Percentiles rank a stretch among this genome's conserved stretches.
phyloP scores from a whole-genome alignment of 768 basidiomycete genomes.

The Mycena crocata region DNA sequence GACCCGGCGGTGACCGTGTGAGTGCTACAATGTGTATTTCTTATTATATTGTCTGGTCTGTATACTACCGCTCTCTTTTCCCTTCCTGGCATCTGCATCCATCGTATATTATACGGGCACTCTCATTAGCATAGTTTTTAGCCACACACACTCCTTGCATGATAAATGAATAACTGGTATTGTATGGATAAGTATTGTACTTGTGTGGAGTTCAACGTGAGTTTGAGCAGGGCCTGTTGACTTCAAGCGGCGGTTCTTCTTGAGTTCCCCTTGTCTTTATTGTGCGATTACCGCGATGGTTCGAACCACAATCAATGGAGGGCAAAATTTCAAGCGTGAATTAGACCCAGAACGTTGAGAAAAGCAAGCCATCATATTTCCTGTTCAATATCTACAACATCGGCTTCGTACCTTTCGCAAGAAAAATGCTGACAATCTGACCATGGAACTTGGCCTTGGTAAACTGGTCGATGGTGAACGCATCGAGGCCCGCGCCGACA shows the following conservation, averaged over 20 bases:
- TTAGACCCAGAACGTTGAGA: too few relatives aligned
- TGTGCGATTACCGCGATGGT: too few relatives aligned
- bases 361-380: too few relatives aligned
- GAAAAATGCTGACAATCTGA: conserved; percentile 58
- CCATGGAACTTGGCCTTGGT: conserved; percentile 46
- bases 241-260: too few relatives aligned
- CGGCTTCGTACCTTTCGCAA: conserved; percentile 64
- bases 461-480: conserved; percentile 53
- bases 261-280: too few relatives aligned
- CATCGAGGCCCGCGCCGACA: conserved; percentile 62
- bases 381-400: neutral
- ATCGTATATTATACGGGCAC: conserved; percentile 34
- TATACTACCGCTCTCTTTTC: conserved; percentile 30
- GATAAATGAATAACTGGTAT: conserved; percentile 17
- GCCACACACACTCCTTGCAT: conserved; percentile 24
- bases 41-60: conserved; percentile 26
- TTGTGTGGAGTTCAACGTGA: too few relatives aligned
- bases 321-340: too few relatives aligned
- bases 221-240: too few relatives aligned
- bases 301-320: too few relatives aligned
- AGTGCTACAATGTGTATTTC: conserved; percentile 25
- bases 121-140: conserved; percentile 27
- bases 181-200: too few relatives aligned
- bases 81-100: conserved; percentile 23
- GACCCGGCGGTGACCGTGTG: conserved; percentile 36